Evolutionary conservation across 768 basidiomycete genomes (phyloP).

Genomic region (Galerina marginata): DNA sequence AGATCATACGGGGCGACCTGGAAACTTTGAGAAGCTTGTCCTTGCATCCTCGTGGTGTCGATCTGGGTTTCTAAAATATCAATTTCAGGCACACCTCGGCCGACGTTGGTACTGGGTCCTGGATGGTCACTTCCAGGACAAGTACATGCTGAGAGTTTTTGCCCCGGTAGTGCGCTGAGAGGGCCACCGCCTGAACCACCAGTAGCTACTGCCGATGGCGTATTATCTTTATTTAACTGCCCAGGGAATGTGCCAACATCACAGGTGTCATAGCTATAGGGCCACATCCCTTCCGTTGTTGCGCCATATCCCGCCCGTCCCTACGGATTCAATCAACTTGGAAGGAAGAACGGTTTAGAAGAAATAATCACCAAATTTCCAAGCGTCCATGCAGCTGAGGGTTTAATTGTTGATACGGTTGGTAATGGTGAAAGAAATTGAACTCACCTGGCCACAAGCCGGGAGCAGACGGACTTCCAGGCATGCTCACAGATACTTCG

Average conservation of each 20-base stretch:
- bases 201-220: conserved; percentile 62
- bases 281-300: conserved; percentile 87
- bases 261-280: conserved; percentile 84
- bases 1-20: conserved; percentile 84
- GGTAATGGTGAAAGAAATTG: background rate
- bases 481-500: conserved; percentile 80
- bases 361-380: conserved; percentile 62
- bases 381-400: conserved; percentile 72
- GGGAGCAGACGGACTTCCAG: conserved; percentile 61
- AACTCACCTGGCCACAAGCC: conserved; percentile 86
- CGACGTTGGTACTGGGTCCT: conserved; percentile 70
- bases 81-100: conserved; percentile 90
- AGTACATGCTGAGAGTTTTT: conserved; percentile 86
- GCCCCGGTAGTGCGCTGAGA: conserved; percentile 85
- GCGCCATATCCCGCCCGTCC: conserved; percentile 90
- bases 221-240: conserved; percentile 67
- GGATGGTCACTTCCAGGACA: conserved; percentile 89
- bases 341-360: background rate
- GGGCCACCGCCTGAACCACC: conserved; percentile 53
- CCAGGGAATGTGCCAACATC: conserved; percentile 88
- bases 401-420: background rate
- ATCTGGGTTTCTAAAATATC: conserved; percentile 90
- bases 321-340: conserved; percentile 42
- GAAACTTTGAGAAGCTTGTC: conserved; percentile 79
- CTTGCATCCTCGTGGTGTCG: conserved; percentile 52